Conservation (phyloP, 192 early-diverging fungal species). For the Linnemannia hyalina region DNA sequence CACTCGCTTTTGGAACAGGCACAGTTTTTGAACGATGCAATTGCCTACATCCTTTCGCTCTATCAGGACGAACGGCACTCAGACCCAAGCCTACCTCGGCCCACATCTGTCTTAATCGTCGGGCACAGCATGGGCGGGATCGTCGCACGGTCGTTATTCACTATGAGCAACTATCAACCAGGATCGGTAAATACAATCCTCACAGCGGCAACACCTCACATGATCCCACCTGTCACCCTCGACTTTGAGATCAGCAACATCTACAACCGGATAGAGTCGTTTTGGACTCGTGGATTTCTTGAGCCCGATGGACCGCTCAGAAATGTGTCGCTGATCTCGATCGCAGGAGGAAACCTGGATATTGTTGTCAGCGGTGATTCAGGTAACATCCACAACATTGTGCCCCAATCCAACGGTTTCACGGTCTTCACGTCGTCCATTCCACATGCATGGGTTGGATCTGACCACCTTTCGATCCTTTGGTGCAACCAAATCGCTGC, state of each 20-base stretch:
- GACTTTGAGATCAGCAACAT: conserved; percentile 71
- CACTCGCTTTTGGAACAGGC: conserved; percentile 90
- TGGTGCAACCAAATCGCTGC: conserved; percentile 93
- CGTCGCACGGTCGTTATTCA: conserved; percentile 86
- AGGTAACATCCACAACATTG: conserved; percentile 74
- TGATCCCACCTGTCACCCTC: conserved; percentile 83
- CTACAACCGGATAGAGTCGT: conserved; percentile 75
- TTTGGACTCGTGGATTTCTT: conserved; percentile 75
- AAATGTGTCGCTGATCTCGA: conserved; percentile 82
- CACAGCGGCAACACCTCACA: conserved; percentile 91
- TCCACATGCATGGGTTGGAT: conserved; percentile 89
- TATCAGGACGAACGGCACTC: conserved; percentile 71
- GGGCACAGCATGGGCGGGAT: conserved; percentile 98
- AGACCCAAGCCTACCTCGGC: conserved; percentile 58
- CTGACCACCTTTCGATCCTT: conserved; percentile 89
- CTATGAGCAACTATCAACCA: conserved; percentile 76
- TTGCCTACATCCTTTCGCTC: conserved; percentile 80
- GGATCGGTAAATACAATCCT: conserved; percentile 86
- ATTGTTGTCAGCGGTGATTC: conserved; percentile 86
- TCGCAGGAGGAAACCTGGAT: conserved; percentile 93
- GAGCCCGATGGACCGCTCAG: conserved; percentile 34
- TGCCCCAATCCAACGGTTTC: conserved; percentile 77
- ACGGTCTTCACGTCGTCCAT: conserved; percentile 84
- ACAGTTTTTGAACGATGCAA: conserved; percentile 85
- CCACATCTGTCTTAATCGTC: conserved; percentile 83